Evolutionary conservation across 257 asterid genomes (phyloP).

Genomic region (Plantago major): DNA sequence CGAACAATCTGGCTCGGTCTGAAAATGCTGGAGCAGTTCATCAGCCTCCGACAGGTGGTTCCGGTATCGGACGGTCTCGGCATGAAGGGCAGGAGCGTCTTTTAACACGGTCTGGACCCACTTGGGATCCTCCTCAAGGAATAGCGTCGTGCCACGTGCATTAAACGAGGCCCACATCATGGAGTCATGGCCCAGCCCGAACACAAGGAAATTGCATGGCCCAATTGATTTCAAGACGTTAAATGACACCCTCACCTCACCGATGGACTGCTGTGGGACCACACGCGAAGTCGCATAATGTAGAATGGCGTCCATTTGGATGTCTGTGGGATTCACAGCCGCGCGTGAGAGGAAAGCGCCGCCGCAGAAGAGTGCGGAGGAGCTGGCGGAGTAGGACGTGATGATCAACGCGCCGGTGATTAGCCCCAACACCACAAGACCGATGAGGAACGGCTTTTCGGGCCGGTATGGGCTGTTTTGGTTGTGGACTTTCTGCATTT

Average conservation of each 20-base stretch:
- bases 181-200: conserved; percentile 83
- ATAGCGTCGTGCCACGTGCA: conserved; percentile 62
- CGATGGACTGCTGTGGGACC: conserved; percentile 48
- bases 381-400: conserved; percentile 6
- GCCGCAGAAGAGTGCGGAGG: conserved; percentile 23
- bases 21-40: conserved; percentile 34
- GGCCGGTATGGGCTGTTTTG: conserved; percentile 23
- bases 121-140: conserved; percentile 77
- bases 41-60: conserved; percentile 61
- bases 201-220: conserved; percentile 69
- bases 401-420: conserved; percentile 37
- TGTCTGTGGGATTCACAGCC: conserved; percentile 10
- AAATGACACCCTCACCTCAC: conserved; percentile 41
- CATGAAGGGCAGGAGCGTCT: conserved; percentile 50
- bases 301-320: conserved; percentile 38
- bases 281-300: conserved; percentile 59
- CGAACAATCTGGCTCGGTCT: conserved; percentile 50
- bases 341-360: conserved; percentile 19
- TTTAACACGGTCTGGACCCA: conserved; percentile 59
- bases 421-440: conserved; percentile 34
- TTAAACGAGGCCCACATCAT: conserved; percentile 82
- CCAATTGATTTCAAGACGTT: conserved; percentile 33
- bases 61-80: conserved; percentile 54
- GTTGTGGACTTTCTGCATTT: conserved; percentile 30
- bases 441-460: conserved; percentile 33